phyloP scores from a whole-genome alignment of 306 rosid species.

The Hylodesmum podocarpum region DNA sequence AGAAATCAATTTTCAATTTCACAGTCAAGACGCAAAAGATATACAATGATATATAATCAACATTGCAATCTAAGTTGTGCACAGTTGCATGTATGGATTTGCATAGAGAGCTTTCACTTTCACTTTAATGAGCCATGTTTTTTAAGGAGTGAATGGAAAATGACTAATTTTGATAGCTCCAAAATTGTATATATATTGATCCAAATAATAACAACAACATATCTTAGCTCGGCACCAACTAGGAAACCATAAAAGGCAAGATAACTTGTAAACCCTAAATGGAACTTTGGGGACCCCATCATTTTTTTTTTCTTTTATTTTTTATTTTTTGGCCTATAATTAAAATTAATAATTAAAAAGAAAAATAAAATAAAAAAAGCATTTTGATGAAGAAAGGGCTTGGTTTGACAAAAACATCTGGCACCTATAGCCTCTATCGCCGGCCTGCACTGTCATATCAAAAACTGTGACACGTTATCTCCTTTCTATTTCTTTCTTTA shows the following conservation, averaged over 20 bases:
- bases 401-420: slow-evolving; percentile 1
- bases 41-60: background rate
- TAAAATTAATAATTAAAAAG: too few species aligned
- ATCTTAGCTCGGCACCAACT: background rate
- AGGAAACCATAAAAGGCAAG: background rate
- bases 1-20: background rate
- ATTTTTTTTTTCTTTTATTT: too few species aligned
- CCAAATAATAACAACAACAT: background rate
- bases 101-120: background rate
- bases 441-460: slow-evolving; percentile 54
- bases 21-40: background rate
- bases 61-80: slow-evolving; percentile 2
- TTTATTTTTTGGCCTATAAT: too few species aligned
- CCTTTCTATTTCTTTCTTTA: slow-evolving; percentile 12
- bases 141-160: background rate
- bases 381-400: background rate
- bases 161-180: background rate
- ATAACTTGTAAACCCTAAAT: background rate
- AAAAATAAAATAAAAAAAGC: background rate
- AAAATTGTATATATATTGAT: background rate
- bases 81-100: slow-evolving; percentile 5
- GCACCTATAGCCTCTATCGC: slow-evolving; percentile 35
- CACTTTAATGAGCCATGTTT: background rate
- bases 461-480: slow-evolving; percentile 31
- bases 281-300: background rate